phyloP scores from a whole-genome alignment of 805 yeast species.

The Pichia membranifaciens region DNA sequence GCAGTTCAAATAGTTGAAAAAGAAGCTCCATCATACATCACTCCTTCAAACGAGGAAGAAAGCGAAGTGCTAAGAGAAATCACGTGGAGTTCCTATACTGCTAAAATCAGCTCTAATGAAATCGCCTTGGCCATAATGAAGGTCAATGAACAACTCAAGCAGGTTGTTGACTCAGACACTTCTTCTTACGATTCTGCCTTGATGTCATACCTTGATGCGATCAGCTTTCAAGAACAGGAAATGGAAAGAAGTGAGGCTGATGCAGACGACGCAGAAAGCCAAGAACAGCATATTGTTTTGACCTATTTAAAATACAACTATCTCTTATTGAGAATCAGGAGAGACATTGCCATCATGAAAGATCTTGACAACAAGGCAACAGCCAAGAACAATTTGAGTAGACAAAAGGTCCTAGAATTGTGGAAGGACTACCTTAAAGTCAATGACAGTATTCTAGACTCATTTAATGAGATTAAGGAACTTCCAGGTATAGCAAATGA shows the following conservation, averaged over 20 bases:
- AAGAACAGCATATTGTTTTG: constrained; percentile 65
- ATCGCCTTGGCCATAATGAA: constrained; percentile 54
- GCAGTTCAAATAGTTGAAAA: constrained; percentile 33
- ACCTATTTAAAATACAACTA: constrained; percentile 71
- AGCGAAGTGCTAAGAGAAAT: constrained; percentile 29
- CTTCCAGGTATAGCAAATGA: constrained; percentile 92
- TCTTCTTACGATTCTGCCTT: constrained; percentile 52
- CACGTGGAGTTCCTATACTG: constrained; percentile 51
- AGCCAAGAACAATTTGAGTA: constrained; percentile 18
- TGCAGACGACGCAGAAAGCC: constrained; percentile 50
- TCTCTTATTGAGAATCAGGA: constrained; percentile 58
- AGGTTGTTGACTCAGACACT: constrained; percentile 32
- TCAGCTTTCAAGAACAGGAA: constrained; percentile 52
- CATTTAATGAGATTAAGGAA: constrained; percentile 58
- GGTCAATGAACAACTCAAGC: constrained; percentile 30
- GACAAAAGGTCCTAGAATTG: constrained; percentile 24
- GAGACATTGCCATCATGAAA: constrained; percentile 50
- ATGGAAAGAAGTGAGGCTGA: constrained; percentile 41
- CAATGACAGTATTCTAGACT: constrained; percentile 44
- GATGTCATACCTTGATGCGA: constrained; percentile 63
- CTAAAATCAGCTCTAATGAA: constrained; percentile 63
- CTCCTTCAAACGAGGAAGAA: constrained; percentile 20
- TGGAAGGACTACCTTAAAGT: constrained; percentile 44
- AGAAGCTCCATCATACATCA: constrained; percentile 34
- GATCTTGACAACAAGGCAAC: constrained; percentile 30